Base-by-base conservation (phyloP, 2,329 filamentous ascomycete species). In the Claviceps africana region DNA sequence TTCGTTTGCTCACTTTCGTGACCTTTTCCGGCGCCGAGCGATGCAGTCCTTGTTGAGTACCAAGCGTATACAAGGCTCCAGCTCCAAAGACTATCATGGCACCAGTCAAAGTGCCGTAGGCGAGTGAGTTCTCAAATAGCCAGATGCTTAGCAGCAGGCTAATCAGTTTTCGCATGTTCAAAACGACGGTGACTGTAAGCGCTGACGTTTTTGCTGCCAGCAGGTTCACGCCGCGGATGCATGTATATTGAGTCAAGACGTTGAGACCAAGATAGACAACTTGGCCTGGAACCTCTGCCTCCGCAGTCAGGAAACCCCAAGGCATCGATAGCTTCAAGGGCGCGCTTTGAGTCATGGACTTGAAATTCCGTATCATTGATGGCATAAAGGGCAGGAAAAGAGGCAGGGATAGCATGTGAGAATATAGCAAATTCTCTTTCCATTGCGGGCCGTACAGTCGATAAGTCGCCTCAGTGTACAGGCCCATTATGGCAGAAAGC, bases 401-500 rank as follows among this genome's bases (percentile, higher is more conserved):
- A 0, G 87, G 86, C 44, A 93, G 70, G 0, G 85, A 87, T 22
- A 91, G 74, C 8, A 88, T 65, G 58, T 86, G 82, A 1, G 87
- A 94, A 72, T 97, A 98, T 71, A 98, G 97, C 13, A 98, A 76
- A 58, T 95, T 95, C 67, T 97, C 93, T 60, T 85, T 86, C 88
- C 93, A 97, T 66, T 93, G 85, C 31, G 86, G 86, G 6, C 90
- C 89, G 66, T 95, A 89, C 53, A 77, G 78, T 54, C 78, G 78
- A 70, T 97, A 98, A 1, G 90, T 88, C 58, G 89, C 82, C 66
- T 98, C 90, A 0, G 91, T 91, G 65, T 95, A 97, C 31, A 96
- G 78, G 4, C 93, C 93, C 85, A 97, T 96, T 62, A 90, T 85
- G 22, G 93, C 89, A 8, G 89, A 94, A 22, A 97, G 77, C 4